phyloP scores from a whole-genome alignment of 352 stramenopile genomes.

The Globisporangium sylvaticum region DNA sequence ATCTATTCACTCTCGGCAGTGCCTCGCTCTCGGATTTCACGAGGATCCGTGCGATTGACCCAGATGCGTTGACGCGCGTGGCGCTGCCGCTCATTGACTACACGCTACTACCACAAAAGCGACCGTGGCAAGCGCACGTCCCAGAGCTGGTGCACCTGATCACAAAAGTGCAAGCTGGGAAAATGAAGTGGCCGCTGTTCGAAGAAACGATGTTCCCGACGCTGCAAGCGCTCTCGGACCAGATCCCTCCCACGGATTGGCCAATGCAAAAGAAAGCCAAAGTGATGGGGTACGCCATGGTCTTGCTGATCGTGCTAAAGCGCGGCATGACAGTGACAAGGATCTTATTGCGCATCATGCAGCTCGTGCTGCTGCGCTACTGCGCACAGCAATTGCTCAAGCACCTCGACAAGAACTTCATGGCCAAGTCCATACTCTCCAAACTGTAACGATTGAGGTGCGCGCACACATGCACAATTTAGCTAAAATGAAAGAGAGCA shows the following conservation, averaged over 20 bases:
- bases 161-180: constrained; percentile 45
- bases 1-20: constrained; percentile 70
- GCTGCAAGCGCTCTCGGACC: constrained; percentile 32
- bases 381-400: constrained; percentile 44
- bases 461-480: background rate
- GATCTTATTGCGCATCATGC: constrained; percentile 44
- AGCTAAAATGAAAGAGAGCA: background rate
- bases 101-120: constrained; percentile 47
- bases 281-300: constrained; percentile 42
- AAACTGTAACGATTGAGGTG: constrained; percentile 11
- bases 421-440: constrained; percentile 15
- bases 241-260: constrained; percentile 34
- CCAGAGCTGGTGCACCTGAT: constrained; percentile 50
- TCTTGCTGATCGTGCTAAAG: constrained; percentile 53
- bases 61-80: constrained; percentile 42
- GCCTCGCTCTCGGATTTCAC: constrained; percentile 70
- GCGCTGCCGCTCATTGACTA: constrained; percentile 61
- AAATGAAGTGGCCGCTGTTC: constrained; percentile 52
- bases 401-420: constrained; percentile 31
- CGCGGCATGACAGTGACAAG: constrained; percentile 42
- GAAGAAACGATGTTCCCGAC: constrained; percentile 45
- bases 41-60: constrained; percentile 42
- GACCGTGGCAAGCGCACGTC: constrained; percentile 40
- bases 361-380: constrained; percentile 60
- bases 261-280: constrained; percentile 39